Base-by-base conservation (phyloP, 2,329 filamentous ascomycete genomes). In the Knufia petricola region DNA sequence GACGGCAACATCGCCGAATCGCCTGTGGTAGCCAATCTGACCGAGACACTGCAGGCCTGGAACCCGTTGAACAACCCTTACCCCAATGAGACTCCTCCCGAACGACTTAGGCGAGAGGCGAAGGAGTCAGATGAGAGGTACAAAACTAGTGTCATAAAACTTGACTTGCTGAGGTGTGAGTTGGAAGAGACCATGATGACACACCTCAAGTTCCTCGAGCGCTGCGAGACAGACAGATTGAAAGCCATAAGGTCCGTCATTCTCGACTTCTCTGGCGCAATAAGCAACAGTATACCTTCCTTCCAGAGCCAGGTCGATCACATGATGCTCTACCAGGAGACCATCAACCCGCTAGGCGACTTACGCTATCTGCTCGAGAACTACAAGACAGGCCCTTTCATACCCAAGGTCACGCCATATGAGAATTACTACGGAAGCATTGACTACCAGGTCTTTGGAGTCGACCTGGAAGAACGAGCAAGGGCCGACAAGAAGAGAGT, bases 381-480 rank as follows among this genome's bases (percentile, higher is more conserved):
- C 64, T 98, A 98, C 69, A 84, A 89, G 54, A 98, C 92, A 4
- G 92, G 92, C 54, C 86, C 83, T 56, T 98, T 94, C 64, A 79
- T 87, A 45, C 92, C 92, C 7, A 89, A 80, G 60, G 90, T 96
- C 23, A 81, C 88, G 40, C 84, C 87, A 2, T 98, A 98, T 67
- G 92, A 98, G 69, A 98, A 96, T 66, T 98, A 98, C 70, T 98
- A 98, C 73, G 95, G 95, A 67, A 88, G 86, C 56, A 88, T 95
- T 20, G 92, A 95, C 64, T 89, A 95, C 63, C 89, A 96, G 75
- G 95, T 87, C 0, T 98, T 96, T 63, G 92, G 94, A 56, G 88
- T 98, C 48, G 94, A 98, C 62, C 79, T 98, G n/a, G 92, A 98
- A 69, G 88, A 90, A 31, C 78, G 92, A 57, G 92, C 92, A 39